phyloP scores from a whole-genome alignment of 148 eudicot genomes.

The Rhododendron simsii region DNA sequence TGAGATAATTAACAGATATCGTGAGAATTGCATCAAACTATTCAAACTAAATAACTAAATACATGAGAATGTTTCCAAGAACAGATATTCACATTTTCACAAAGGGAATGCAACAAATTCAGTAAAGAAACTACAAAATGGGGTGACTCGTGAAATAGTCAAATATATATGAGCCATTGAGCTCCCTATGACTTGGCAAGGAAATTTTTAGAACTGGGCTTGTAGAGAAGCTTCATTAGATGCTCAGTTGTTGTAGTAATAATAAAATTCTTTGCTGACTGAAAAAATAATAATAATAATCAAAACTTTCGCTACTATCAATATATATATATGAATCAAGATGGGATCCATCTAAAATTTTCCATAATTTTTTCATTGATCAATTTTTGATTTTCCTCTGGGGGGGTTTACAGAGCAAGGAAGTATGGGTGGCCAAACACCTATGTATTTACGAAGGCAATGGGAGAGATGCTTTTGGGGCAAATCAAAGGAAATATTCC shows the following conservation, averaged over 20 bases:
- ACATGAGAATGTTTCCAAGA: neutral
- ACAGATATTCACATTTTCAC: neutral
- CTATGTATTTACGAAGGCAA: conserved; percentile 74
- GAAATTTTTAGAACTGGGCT: no score
- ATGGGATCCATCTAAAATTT: neutral
- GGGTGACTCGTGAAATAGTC: no score
- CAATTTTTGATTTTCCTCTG: neutral
- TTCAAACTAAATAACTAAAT: no score
- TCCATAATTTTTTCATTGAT: neutral
- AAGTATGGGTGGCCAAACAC: conserved; percentile 87
- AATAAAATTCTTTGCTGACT: no score
- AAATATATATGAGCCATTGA: no score
- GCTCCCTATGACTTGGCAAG: no score
- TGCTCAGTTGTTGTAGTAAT: no score
- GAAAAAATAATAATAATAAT: neutral
- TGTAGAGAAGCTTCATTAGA: no score
- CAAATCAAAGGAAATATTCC: conserved; percentile 51
- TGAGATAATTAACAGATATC: neutral
- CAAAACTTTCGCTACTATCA: neutral
- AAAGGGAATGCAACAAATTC: neutral
- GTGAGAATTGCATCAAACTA: no score
- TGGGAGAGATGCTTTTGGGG: conserved; percentile 71
- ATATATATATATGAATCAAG: neutral
- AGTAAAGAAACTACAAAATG: neutral
- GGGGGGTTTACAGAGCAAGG: conserved; percentile 31